Evolutionary conservation across 106 monocot species (phyloP), one percentile per base, ranked within the genome.

Genomic region (Iris macrosiphon): DNA sequence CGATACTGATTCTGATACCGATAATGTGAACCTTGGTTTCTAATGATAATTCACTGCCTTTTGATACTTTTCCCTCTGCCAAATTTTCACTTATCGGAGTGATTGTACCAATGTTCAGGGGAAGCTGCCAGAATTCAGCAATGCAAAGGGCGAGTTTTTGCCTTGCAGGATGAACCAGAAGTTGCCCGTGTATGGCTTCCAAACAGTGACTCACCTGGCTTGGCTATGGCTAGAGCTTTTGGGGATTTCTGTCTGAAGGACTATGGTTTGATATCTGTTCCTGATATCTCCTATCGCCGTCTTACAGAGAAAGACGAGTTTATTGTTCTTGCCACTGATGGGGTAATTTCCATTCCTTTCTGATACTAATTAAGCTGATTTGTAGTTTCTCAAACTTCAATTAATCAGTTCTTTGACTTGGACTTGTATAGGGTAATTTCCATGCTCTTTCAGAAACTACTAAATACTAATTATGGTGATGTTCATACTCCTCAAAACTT

Each of bases 191-290:
- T 77, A 18, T 77, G 76, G 76, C 34, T 77, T 39, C 76, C 76
- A 4, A 71, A 77, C 39, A 34, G 39, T 40, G 65, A 77, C 11
- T 64, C 70, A 8, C 76, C 76, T 27, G 76, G 76, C 4, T 42
- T 77, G 10, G 76, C 76, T 19, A 77, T 77, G 76, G 59, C 70
- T 32, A 64, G 76, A 60, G 76, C 76, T 55, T 77, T 77, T 60
- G 76, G 76, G 0, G 76, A 77, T 45, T 70, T 70, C 49, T 76
- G 75, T 45, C 34, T 76, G 34, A 76, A 76, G 30, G 59, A 70
- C 28, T 71, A 53, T 61, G 76, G 76, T 26, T 61, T 77, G 38
- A 77, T 77, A 14, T 70, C 76, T 40, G 48, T 71, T 31, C 76
- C 76, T 7, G 76, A 77, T 40, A 56, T 77, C 46, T 64, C 76